Evolutionary conservation across 257 asterid genomes (phyloP), one percentile per base, ranked within the genome.

Genomic region (Solanum chmielewskii): DNA sequence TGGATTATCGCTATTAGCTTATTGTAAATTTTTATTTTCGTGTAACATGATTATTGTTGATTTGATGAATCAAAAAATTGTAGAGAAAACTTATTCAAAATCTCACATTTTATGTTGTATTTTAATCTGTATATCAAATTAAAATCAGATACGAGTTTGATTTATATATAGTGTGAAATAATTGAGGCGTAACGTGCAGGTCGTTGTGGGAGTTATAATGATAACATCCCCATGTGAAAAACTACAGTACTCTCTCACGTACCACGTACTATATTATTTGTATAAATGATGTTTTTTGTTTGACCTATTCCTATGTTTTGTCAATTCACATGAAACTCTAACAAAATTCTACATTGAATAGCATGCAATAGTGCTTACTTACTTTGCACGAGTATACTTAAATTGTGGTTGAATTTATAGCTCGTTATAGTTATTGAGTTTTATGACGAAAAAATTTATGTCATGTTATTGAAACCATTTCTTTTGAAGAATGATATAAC

Each of bases 181-280:
- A 85, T 90, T 88, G 91, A 84, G 86, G 6, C 47, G 87, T 88
- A 93, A 91, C 91, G 83, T 90, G 94, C 59, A 35, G 82, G 89
- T 87, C 39, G 91, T 89, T 88, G 91, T 73, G 89, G 87, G 89
- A 87, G 90, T 87, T 90, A 78, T n/a, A 86, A 83, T 86, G 69
- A 86, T 33, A 87, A 88, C 85, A 75, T 4, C 49, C 44, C 89
- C 92, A 91, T 87, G 93, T 92, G 93, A 74, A 21, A 69, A 37
- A 60, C 59, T 8, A 49, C 52, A 68, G 16, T 70, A 49, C 31
- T 60, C 84, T 14, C 35, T 66, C 42, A 85, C 23, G 52, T 41
- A 62, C 42, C n/a, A 73, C 16, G 80, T 35, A 70, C 77, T 35
- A 2, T n/a, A 3, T 45, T 77, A 20, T 42, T 15, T 74, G n/a